phyloP scores from a whole-genome alignment of 352 stramenopile genomes.

The Phytophthora pini region DNA sequence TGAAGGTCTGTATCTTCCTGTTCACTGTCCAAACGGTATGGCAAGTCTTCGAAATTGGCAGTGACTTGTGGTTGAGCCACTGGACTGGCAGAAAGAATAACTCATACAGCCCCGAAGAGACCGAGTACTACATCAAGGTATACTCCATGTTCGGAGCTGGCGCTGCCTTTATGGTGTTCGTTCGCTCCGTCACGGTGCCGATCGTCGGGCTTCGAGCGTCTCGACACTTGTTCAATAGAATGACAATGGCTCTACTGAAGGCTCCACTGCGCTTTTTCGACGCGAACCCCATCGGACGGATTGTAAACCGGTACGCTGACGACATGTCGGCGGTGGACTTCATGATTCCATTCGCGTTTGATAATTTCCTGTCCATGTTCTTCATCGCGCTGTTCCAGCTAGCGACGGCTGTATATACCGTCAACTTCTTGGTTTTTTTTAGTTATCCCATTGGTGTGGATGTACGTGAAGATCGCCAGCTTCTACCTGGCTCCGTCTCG shows the following conservation, averaged over 20 bases:
- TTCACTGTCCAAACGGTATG: conserved; percentile 29
- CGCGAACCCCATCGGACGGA: conserved; percentile 86
- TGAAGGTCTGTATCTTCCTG: conserved; percentile 21
- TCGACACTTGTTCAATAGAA: conserved; percentile 78
- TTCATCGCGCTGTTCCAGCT: conserved; percentile 80
- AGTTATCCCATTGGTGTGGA: conserved; percentile 78
- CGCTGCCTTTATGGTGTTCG: conserved; percentile 37
- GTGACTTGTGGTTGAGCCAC: conserved; percentile 36
- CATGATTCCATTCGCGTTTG: conserved; percentile 46
- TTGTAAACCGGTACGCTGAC: conserved; percentile 89
- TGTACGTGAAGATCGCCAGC: conserved; percentile 70
- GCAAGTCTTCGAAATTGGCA: conserved; percentile 39
- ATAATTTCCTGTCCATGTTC: conserved; percentile 58
- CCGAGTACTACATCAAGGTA: conserved; percentile 30
- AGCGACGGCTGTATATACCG: conserved; percentile 75
- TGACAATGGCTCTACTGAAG: conserved; percentile 83
- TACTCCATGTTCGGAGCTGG: conserved; percentile 33
- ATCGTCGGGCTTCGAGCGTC: conserved; percentile 40
- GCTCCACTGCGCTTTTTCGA: conserved; percentile 93
- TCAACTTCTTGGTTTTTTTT: conserved; percentile 81
- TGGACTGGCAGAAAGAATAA: conserved; percentile 38
- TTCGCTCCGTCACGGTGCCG: conserved; percentile 32
- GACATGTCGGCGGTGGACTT: conserved; percentile 92
- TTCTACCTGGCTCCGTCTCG: conserved; percentile 51
- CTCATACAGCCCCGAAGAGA: conserved; percentile 24